These are phyloP conservation scores for Fusarium goolgardi DNA, from an alignment of 2,329 filamentous ascomycete genomes.

Conservation along the genomic window DNA sequence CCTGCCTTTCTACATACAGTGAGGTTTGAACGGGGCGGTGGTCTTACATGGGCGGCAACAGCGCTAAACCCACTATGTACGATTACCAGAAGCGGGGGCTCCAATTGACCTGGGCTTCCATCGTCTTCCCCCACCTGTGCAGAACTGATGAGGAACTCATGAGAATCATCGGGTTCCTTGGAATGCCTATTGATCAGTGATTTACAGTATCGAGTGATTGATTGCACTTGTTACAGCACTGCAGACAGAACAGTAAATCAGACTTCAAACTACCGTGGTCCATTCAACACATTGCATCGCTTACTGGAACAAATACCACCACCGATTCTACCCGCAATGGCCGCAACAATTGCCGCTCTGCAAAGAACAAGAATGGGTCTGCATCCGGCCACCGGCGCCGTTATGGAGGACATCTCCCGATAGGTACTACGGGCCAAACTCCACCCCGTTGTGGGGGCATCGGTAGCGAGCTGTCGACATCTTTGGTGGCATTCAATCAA, in stretches of 20 bases:
- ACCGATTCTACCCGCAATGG: constrained; percentile 39
- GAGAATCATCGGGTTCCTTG: not conserved
- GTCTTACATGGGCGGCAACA: constrained; percentile 7
- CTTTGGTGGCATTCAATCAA: not conserved
- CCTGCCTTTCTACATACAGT: constrained; percentile 12
- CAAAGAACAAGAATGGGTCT: constrained; percentile 28
- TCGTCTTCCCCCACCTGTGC: constrained; percentile 30
- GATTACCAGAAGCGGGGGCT: constrained; percentile 20
- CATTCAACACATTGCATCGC: not conserved
- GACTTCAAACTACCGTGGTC: not conserved
- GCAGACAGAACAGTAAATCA: too few species aligned
- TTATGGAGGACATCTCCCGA: constrained; percentile 44
- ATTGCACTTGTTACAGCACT: not conserved
- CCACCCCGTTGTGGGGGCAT: constrained; percentile 44
- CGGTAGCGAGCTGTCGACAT: constrained; percentile 34
- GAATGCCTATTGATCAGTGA: not conserved
- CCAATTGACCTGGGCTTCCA: constrained; percentile 19
- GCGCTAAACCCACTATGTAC: constrained; percentile 39
- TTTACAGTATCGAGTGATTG: too few species aligned
- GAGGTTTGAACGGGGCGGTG: constrained; percentile 20
- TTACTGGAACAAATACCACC: not conserved
- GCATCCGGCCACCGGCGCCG: constrained; percentile 41
- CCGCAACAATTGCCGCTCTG: constrained; percentile 26
- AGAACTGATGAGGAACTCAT: not conserved
- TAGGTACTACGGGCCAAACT: constrained; percentile 40